phyloP scores from a whole-genome alignment of 768 basidiomycete species.

The Symmetrospora coprosmae region DNA sequence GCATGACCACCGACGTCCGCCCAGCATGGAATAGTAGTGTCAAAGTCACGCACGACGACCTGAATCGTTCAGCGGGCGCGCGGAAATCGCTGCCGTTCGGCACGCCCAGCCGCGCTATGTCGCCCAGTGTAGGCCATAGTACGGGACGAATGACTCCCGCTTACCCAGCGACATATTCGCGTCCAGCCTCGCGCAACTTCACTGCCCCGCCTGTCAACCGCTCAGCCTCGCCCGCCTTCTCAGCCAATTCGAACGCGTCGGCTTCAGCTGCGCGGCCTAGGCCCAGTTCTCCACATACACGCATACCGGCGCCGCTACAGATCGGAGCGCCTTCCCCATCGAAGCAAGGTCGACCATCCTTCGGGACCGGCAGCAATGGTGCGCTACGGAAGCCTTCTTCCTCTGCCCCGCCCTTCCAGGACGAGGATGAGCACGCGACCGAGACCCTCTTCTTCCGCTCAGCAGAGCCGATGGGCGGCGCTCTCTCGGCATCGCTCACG shows the following conservation, averaged over 20 bases:
- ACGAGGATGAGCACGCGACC: not conserved
- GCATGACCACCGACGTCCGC: not conserved
- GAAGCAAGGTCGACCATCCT: too few relatives aligned
- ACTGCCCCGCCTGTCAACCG: conserved; percentile 5
- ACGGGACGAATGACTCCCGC: too few relatives aligned
- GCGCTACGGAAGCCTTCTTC: too few relatives aligned
- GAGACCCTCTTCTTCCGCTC: conserved; percentile 9
- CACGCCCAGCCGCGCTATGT: not conserved
- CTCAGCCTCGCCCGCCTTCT: not conserved
- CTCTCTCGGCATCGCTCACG: not conserved
- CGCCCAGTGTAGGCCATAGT: too few relatives aligned
- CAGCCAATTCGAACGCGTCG: conserved; percentile 1
- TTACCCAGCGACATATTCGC: too few relatives aligned
- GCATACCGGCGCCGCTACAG: not conserved
- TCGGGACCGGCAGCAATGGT: too few relatives aligned
- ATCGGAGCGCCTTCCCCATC: too few relatives aligned
- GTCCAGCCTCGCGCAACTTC: conserved; percentile 4
- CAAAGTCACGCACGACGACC: not conserved
- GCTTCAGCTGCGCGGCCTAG: conserved; percentile 5
- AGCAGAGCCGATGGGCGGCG: not conserved
- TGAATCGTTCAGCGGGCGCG: too few relatives aligned
- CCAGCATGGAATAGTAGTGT: conserved; percentile 7
- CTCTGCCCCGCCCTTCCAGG: too few relatives aligned
- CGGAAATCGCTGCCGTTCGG: conserved; percentile 3
- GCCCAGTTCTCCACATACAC: not conserved